phyloP scores from a whole-genome alignment of 208 protist genomes.

The Entamoeba invadens region DNA sequence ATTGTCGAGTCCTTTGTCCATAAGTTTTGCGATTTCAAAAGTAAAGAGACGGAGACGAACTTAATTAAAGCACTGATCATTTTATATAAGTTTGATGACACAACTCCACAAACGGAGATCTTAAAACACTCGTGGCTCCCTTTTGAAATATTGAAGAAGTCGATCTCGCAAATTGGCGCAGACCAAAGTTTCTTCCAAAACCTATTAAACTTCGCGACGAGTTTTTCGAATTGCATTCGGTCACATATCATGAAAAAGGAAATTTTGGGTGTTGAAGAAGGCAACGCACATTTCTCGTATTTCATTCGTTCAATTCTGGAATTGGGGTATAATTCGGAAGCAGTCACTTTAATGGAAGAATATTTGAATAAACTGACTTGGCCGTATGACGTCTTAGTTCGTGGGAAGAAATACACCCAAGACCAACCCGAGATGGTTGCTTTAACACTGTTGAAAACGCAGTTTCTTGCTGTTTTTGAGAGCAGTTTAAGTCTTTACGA shows the following conservation, averaged over 20 bases:
- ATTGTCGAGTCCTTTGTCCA: not conserved
- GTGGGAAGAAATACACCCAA: not conserved
- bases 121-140: not conserved
- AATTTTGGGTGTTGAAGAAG: not conserved
- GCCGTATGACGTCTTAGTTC: not conserved
- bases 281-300: not conserved
- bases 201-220: not conserved
- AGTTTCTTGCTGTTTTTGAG: not conserved
- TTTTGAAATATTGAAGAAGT: not conserved
- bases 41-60: not conserved
- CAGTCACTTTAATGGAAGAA: not conserved
- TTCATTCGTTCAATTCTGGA: not conserved
- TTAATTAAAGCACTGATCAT: not conserved
- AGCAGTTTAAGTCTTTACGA: not conserved
- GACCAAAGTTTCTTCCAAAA: not conserved
- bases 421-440: not conserved
- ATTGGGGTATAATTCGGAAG: not conserved
- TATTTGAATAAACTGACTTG: not conserved
- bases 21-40: not conserved
- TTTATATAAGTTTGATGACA: not conserved
- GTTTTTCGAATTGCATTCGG: not conserved
- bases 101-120: not conserved
- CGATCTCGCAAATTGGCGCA: not conserved
- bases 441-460: not conserved
- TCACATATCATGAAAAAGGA: not conserved